These are phyloP conservation scores for Panicum miliaceum DNA, from an alignment of 176 grass and related monocot species.

Conservation along the genomic window DNA sequence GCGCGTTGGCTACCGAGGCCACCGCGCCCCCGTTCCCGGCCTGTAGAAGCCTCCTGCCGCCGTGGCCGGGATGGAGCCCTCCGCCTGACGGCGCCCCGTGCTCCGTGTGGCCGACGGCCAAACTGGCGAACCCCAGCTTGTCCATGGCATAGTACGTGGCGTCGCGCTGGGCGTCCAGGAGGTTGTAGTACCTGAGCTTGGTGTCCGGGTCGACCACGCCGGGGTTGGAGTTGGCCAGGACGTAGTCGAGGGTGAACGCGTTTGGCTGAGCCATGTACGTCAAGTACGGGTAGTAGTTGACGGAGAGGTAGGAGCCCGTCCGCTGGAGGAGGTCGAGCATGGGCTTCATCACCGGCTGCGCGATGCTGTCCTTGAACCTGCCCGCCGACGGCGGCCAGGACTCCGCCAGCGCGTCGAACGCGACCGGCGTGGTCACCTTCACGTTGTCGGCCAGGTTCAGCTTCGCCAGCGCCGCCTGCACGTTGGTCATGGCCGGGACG, in stretches of 20 bases:
- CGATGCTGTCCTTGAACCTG: constrained; percentile 45
- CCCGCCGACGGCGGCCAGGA: constrained; percentile 56
- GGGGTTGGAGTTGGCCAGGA: constrained; percentile 38
- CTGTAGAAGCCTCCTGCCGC: constrained; percentile 12
- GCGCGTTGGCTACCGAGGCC: constrained; percentile 32
- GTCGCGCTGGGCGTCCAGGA: constrained; percentile 71
- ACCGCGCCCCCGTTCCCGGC: constrained; percentile 4
- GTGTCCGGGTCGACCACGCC: constrained; percentile 12
- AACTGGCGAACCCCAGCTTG: not conserved
- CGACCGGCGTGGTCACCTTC: constrained; percentile 65
- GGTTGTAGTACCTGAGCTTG: constrained; percentile 49
- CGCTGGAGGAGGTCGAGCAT: constrained; percentile 56
- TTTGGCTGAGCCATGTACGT: constrained; percentile 39
- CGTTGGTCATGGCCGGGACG: constrained; percentile 6
- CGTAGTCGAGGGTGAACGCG: constrained; percentile 54
- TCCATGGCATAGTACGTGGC: constrained; percentile 46
- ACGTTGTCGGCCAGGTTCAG: constrained; percentile 46
- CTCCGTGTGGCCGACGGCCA: not conserved
- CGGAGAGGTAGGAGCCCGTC: constrained; percentile 51
- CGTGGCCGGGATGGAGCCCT: constrained; percentile 12
- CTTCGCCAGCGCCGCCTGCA: constrained; percentile 42
- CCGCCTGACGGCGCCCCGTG: not conserved
- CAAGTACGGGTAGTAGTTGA: constrained; percentile 67
- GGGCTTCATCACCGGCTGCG: constrained; percentile 53
- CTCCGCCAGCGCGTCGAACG: constrained; percentile 38